Base-by-base conservation (phyloP, 2,329 filamentous ascomycete species). In the Diplodia seriata region DNA sequence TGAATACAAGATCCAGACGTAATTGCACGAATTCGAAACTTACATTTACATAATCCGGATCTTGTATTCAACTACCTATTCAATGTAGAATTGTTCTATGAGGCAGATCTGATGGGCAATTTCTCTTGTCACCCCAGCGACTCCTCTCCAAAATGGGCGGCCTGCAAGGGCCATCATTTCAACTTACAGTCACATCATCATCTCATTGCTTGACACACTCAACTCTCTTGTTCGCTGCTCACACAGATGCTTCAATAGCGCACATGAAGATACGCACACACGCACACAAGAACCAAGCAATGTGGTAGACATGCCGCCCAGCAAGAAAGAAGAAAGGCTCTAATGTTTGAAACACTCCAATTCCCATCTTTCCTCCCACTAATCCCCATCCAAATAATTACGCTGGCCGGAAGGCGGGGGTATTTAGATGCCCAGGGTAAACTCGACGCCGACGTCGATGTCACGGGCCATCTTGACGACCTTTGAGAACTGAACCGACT, bases 391-490 rank as follows among this genome's bases (percentile, higher is more conserved):
- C 29, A 55, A 55, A 36, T 31, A 36, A 55, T 47, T 20, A 47
- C n/a, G 43, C n/a, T 18, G 50, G 23, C 50, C 43, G 43, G 43
- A 20, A 4, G 18, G 40, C 40, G 31, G 56, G 40, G 20, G 31
- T 31, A 50, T 53, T 82, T 92, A 98, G 85, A 97, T 97, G 84
- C 93, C 94, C 69, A 80, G 77, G 68, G 77, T 80, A 71, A 79
- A 80, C 66, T 80, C 78, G 69, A 98, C 94, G 76, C 94, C 94
- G 73, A 98, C 94, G 77, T 98, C 95, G 77, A 97, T 97, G 75
- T 97, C 94, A 76, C 94, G 91, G 76, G 95, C 92, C 90, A 97
- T 91, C 90, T 98, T 98, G 76, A 99, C 95, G 74, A 99, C 92
- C 89, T 97, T 98, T 76, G 93, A 97, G 82, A 99, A 94, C 83